These are phyloP conservation scores for Colletotrichum zoysiae DNA, from an alignment of 2,329 filamentous ascomycete species.

Conservation along the genomic window DNA sequence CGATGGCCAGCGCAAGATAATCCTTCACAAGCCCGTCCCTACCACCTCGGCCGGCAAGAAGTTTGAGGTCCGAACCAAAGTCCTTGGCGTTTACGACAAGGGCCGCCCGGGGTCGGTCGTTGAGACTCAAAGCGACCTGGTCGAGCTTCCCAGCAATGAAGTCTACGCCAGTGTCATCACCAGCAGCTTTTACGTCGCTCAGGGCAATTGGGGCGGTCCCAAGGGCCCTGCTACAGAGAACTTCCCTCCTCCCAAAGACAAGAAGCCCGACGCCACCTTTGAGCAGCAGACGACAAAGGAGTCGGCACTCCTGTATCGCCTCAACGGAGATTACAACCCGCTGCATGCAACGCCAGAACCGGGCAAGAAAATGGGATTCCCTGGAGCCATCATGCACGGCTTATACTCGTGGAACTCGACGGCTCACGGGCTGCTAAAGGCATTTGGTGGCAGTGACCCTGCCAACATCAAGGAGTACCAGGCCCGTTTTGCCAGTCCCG, in stretches of 20 bases:
- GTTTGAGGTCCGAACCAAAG: constrained; percentile 82
- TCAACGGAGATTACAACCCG: constrained; percentile 96
- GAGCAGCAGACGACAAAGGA: constrained; percentile 78
- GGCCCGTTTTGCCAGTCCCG: constrained; percentile 87
- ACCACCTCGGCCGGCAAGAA: constrained; percentile 76
- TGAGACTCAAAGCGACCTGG: constrained; percentile 82
- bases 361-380: constrained; percentile 90
- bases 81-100: constrained; percentile 91
- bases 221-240: constrained; percentile 86
- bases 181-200: constrained; percentile 83
- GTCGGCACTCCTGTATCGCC: constrained; percentile 82
- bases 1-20: constrained; percentile 85
- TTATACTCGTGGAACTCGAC: constrained; percentile 89
- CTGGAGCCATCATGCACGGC: constrained; percentile 89
- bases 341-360: constrained; percentile 90
- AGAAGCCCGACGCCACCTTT: constrained; percentile 77
- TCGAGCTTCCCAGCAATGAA: constrained; percentile 77
- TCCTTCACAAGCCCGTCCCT: constrained; percentile 82
- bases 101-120: constrained; percentile 85
- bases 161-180: constrained; percentile 78
- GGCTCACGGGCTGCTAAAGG: constrained; percentile 78
- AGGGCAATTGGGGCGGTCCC: constrained; percentile 87
- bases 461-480: constrained; percentile 89
- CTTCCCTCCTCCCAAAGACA: constrained; percentile 81
- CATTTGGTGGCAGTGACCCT: constrained; percentile 81